These are phyloP conservation scores for Diaporthe citriasiana DNA, from an alignment of 2,329 filamentous ascomycete species.

Conservation along the genomic window DNA sequence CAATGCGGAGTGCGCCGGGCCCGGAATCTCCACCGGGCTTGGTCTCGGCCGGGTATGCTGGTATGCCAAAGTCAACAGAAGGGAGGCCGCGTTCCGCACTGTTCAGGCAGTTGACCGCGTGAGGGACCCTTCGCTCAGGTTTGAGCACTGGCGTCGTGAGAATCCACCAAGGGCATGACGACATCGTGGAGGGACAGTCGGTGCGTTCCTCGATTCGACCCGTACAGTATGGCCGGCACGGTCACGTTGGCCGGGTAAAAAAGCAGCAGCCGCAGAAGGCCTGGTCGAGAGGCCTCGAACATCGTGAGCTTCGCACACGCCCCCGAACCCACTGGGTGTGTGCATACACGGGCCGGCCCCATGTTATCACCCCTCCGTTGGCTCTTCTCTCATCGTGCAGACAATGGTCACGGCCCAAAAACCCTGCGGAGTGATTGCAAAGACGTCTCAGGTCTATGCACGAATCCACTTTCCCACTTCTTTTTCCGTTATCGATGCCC, in stretches of 20 bases:
- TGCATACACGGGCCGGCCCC: constrained; percentile 5
- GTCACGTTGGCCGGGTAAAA: constrained; percentile 13
- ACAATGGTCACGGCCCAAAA: constrained; percentile 18
- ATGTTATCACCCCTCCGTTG: constrained; percentile 24
- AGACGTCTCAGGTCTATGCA: constrained; percentile 31
- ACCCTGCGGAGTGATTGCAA: constrained; percentile 26
- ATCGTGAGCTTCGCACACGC: constrained; percentile 37
- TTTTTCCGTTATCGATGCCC: constrained; percentile 27
- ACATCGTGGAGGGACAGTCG: background rate
- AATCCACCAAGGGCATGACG: constrained; percentile 6
- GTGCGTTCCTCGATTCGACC: background rate
- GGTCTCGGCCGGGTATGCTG: constrained; percentile 9
- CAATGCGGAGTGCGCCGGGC: background rate
- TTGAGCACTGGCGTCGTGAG: background rate
- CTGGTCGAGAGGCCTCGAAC: constrained; percentile 1
- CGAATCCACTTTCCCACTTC: constrained; percentile 34
- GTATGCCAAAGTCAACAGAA: background rate
- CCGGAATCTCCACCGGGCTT: background rate
- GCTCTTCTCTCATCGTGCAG: constrained; percentile 30
- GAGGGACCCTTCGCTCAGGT: background rate
- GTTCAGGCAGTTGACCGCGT: background rate
- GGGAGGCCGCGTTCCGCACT: background rate
- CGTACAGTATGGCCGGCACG: constrained; percentile 37
- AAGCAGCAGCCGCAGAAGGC: constrained; percentile 32
- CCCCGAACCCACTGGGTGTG: constrained; percentile 23